These are phyloP conservation scores for Penicillium subrubescens DNA, from an alignment of 495 filamentous ascomycete species.

Conservation along the genomic window DNA sequence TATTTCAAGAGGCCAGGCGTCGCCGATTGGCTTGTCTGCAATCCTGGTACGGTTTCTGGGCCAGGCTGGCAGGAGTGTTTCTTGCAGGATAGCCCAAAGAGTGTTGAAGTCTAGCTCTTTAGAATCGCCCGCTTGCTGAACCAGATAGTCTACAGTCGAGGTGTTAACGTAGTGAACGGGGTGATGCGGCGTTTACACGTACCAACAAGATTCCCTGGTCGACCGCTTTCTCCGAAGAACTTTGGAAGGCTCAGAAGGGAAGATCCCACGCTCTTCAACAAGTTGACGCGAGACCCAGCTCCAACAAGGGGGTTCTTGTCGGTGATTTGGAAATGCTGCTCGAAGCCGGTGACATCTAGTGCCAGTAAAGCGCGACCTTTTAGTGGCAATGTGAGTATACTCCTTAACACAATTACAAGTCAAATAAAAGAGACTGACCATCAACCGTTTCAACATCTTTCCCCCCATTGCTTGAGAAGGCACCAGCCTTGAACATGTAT, in stretches of 20 bases:
- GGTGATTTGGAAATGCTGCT: constrained; percentile 41
- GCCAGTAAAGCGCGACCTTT: background rate
- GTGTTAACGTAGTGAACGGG: background rate
- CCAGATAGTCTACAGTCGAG: constrained; percentile 48
- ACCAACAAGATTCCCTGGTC: constrained; percentile 60
- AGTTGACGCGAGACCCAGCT: constrained; percentile 47
- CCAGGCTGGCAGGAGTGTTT: constrained; percentile 55
- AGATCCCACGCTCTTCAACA: constrained; percentile 50
- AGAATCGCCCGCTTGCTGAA: constrained; percentile 22
- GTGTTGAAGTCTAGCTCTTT: constrained; percentile 33
- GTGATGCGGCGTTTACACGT: constrained; percentile 13
- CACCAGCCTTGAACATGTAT: constrained; percentile 59
- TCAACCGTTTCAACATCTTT: constrained; percentile 27
- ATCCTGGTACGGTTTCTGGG: constrained; percentile 55
- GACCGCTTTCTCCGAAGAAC: constrained; percentile 51
- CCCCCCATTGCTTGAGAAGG: constrained; percentile 35
- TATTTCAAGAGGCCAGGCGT: constrained; percentile 55
- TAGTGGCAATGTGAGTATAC: background rate
- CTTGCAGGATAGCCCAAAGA: constrained; percentile 55
- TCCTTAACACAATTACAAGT: background rate
- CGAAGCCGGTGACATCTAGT: constrained; percentile 10
- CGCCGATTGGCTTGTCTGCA: constrained; percentile 54
- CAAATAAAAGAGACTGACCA: constrained; percentile 19
- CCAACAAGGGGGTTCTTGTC: constrained; percentile 55
- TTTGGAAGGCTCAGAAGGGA: constrained; percentile 50